Base-by-base conservation (phyloP, 2,329 filamentous ascomycete species). In the Rhynchosporium secalis region DNA sequence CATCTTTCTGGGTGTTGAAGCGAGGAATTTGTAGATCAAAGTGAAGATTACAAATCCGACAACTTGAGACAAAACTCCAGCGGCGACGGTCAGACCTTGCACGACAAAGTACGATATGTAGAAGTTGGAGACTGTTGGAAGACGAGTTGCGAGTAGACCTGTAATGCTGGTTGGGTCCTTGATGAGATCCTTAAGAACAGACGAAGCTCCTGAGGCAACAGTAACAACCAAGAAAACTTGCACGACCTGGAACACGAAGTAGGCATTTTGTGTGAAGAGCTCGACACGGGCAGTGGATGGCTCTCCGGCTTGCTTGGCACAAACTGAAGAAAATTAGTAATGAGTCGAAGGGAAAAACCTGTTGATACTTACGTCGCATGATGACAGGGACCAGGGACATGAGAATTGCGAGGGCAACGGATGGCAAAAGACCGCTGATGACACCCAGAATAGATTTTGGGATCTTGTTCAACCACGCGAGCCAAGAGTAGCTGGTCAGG, bases 81-180 rank as follows among this genome's bases (percentile, higher is more conserved):
- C 83, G 3, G 92, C 89, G 65, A 94, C 86, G 1, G 88, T 88
- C 62, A 98, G 76, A 40, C 94, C 96, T 76, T 98, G 95, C 2
- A 99, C 85, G 38, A 98, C 86, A 68, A 99, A 96, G 78, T 98
- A 99, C 0, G 89, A 91, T 26, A 98, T 88, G 76, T 97, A 99
- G 73, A 98, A 96, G 77, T 96, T 98, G 64, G 92, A 93, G 0
- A 92, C 87, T 61, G 85, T 87, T 20, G 95, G 95, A 5, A 99
- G 80, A 62, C 90, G 89, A 15, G 80, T 72, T 0, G 92, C 88
- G 3, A 96, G 81, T 45, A 96, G 76, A 0, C 74, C 77, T 0
- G 91, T 85, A 6, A 86, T 83, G 0, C 77, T 77, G 2, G 78
- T 74, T 0, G 92, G 92, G 3, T 91, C 70, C 0, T 86, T 45